Conservation (phyloP, 2,329 filamentous ascomycete species). For the Ophiobolus disseminans region DNA sequence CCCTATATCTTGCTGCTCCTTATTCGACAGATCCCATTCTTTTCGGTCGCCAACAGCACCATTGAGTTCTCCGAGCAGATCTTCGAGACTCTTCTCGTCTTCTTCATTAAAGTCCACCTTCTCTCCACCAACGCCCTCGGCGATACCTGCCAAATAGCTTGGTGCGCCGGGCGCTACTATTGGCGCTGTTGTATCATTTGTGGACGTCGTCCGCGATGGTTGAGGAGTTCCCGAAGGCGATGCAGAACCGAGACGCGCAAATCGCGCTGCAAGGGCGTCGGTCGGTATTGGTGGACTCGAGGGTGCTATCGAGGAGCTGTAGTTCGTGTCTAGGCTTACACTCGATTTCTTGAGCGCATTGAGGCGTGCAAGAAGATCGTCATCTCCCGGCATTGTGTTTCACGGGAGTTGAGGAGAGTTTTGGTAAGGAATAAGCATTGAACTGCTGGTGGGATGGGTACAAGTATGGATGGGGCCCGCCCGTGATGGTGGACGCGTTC, state of each 20-base stretch:
- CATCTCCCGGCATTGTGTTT: constrained; percentile 36
- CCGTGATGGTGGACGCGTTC: constrained; percentile 10
- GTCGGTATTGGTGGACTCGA: constrained; percentile 20
- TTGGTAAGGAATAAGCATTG: neutral
- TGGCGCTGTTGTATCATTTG: constrained; percentile 26
- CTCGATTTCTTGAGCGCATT: constrained; percentile 57
- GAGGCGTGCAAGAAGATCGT: constrained; percentile 56
- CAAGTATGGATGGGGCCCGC: neutral
- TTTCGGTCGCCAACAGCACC: constrained; percentile 36
- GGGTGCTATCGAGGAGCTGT: constrained; percentile 23
- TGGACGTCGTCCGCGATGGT: constrained; percentile 28
- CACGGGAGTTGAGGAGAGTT: neutral
- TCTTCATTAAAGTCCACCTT: constrained; percentile 43
- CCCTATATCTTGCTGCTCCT: constrained; percentile 52
- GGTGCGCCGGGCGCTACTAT: constrained; percentile 41
- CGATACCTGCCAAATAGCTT: constrained; percentile 42
- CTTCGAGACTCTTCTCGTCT: constrained; percentile 57
- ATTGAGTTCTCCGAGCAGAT: constrained; percentile 53
- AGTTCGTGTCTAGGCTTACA: constrained; percentile 44
- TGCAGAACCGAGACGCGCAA: constrained; percentile 43
- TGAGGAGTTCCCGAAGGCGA: constrained; percentile 38
- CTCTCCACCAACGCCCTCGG: constrained; percentile 35
- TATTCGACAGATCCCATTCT: constrained; percentile 50
- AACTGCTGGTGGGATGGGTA: neutral
- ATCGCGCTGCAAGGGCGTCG: constrained; percentile 48